Evolutionary conservation across 2,329 filamentous ascomycete species (phyloP).

Genomic region (Stagonosporopsis cucurbitacearum): DNA sequence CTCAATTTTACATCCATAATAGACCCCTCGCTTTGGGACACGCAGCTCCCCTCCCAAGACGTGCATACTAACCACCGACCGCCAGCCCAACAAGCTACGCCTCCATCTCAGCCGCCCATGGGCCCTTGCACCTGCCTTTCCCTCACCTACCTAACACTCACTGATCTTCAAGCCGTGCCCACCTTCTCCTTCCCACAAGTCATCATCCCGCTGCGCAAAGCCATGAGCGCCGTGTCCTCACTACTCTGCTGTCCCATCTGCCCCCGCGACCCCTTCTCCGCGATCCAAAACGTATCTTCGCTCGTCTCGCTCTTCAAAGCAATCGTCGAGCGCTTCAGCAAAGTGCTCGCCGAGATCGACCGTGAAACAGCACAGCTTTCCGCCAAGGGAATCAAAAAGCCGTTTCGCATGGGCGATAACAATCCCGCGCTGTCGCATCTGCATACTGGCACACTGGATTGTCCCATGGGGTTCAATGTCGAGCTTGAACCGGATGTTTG

Average conservation of each 20-base stretch:
- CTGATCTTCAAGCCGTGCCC: slow-evolving; percentile 49
- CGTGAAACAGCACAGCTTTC: slow-evolving; percentile 47
- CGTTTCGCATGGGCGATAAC: slow-evolving; percentile 54
- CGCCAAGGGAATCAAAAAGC: slow-evolving; percentile 45
- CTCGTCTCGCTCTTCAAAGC: slow-evolving; percentile 52
- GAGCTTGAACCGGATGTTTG: slow-evolving; percentile 55
- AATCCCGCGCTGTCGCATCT: slow-evolving; percentile 48
- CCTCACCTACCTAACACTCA: slow-evolving; percentile 54
- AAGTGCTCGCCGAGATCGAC: slow-evolving; percentile 51
- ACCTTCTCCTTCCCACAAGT: slow-evolving; percentile 53
- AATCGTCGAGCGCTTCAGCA: slow-evolving; percentile 52
- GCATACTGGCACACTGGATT: slow-evolving; percentile 53
- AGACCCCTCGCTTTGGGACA: slow-evolving; percentile 40
- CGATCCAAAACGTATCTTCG: slow-evolving; percentile 55
- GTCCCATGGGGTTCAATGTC: slow-evolving; percentile 54
- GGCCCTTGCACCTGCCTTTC: slow-evolving; percentile 54
- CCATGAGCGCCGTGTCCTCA: slow-evolving; percentile 49
- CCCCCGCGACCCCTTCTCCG: slow-evolving; percentile 50
- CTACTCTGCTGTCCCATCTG: slow-evolving; percentile 54
- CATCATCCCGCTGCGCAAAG: slow-evolving; percentile 51
- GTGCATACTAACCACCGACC: neutral
- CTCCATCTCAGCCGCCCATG: slow-evolving; percentile 10
- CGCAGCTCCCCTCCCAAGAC: neutral
- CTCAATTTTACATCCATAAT: slow-evolving; percentile 15
- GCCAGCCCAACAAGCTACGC: neutral